Conservation (phyloP, 163 green algal genomes). For the Prototheca wickerhamii region DNA sequence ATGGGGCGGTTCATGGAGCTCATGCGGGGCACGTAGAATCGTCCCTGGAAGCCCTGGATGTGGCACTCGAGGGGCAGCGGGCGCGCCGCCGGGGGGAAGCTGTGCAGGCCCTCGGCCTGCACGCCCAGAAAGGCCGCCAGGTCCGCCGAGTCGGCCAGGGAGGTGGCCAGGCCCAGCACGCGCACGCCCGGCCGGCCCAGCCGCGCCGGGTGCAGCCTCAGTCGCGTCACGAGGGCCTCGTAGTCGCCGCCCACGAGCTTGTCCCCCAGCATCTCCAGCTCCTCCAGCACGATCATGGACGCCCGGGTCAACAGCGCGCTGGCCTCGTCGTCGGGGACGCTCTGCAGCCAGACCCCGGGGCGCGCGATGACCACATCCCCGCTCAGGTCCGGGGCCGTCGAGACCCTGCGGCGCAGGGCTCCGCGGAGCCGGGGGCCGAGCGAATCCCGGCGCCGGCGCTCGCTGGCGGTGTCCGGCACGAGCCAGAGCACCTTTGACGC, state of each 20-base stretch:
- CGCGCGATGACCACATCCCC: not conserved
- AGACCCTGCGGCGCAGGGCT: slow-evolving; percentile 58
- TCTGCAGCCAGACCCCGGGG: no score
- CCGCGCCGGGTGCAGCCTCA: no score
- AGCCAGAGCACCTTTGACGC: slow-evolving; percentile 41
- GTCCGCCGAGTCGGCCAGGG: slow-evolving; percentile 87
- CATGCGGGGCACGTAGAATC: slow-evolving; percentile 97
- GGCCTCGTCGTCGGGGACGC: not conserved
- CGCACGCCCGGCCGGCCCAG: slow-evolving; percentile 42
- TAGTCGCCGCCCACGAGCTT: slow-evolving; percentile 82
- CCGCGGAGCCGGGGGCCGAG: slow-evolving; percentile 74
- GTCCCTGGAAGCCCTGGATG: slow-evolving; percentile 86
- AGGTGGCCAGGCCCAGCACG: slow-evolving; percentile 90
- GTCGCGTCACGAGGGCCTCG: slow-evolving; percentile 84
- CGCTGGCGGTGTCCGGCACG: slow-evolving; percentile 66
- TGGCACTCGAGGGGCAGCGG: slow-evolving; percentile 90
- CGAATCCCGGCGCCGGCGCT: slow-evolving; percentile 87
- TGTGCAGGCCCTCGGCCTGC: slow-evolving; percentile 70
- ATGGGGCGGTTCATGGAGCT: slow-evolving; percentile 95
- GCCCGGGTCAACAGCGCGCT: slow-evolving; percentile 47
- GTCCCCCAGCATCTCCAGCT: slow-evolving; percentile 94
- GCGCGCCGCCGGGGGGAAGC: slow-evolving; percentile 90
- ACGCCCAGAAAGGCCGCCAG: slow-evolving; percentile 82
- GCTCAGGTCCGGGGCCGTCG: not conserved
- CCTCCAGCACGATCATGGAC: slow-evolving; percentile 87